Conservation (phyloP, 139 green algal species). For the Chara braunii region DNA sequence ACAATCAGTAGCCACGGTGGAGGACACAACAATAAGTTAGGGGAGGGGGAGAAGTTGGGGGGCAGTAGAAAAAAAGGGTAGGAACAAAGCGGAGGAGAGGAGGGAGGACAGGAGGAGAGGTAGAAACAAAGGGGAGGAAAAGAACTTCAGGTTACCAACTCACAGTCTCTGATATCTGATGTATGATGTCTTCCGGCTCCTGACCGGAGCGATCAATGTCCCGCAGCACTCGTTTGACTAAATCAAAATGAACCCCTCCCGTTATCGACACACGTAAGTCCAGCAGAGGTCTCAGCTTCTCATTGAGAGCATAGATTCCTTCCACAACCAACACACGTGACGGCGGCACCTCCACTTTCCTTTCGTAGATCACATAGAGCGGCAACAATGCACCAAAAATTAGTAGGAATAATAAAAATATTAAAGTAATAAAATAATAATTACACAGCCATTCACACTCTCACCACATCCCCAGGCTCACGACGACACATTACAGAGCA, state of each 20-base stretch:
- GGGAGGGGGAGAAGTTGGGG: too few relatives aligned
- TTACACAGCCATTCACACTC: too few relatives aligned
- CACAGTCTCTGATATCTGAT: slow-evolving; percentile 68
- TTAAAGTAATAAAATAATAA: background rate
- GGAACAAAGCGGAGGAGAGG: too few relatives aligned
- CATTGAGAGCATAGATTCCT: slow-evolving; percentile 88
- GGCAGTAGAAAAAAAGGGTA: too few relatives aligned
- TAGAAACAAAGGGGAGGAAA: too few relatives aligned
- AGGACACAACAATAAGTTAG: too few relatives aligned
- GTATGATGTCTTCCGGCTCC: slow-evolving; percentile 83
- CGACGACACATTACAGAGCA: too few relatives aligned
- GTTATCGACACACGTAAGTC: slow-evolving; percentile 82
- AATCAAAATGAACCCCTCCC: slow-evolving; percentile 93
- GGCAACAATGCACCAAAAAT: slow-evolving; percentile 5
- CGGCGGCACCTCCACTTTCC: slow-evolving; percentile 47
- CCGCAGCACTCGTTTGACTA: slow-evolving; percentile 92
- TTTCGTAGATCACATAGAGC: background rate
- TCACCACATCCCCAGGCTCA: too few relatives aligned
- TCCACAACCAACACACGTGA: slow-evolving; percentile 84
- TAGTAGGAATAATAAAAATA: background rate
- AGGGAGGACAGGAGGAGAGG: too few relatives aligned
- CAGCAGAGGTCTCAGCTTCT: slow-evolving; percentile 62
- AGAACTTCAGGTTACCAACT: slow-evolving; percentile 2
- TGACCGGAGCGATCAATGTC: slow-evolving; percentile 84
- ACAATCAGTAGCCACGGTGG: too few relatives aligned